These are phyloP conservation scores for Tubosaeta brunneosetosa DNA, from an alignment of 768 basidiomycete species.

Conservation along the genomic window DNA sequence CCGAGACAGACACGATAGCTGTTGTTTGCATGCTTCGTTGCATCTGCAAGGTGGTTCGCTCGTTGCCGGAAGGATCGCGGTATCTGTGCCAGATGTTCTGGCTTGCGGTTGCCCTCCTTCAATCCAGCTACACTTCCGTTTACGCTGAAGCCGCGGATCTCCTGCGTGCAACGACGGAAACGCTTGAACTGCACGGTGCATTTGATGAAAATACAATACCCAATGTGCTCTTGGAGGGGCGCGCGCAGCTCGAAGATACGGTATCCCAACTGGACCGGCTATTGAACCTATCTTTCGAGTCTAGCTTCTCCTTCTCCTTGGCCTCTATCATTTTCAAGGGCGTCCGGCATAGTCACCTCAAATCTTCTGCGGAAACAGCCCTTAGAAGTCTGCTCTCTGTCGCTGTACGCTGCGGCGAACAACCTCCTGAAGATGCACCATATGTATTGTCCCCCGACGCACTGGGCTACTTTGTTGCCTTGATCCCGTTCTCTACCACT, in stretches of 20 bases:
- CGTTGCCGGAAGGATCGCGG: slow-evolving; percentile 60
- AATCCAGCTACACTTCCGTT: slow-evolving; percentile 68
- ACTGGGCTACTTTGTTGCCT: slow-evolving; percentile 74
- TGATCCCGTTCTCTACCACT: slow-evolving; percentile 65
- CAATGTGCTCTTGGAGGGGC: slow-evolving; percentile 56
- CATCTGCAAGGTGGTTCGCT: slow-evolving; percentile 72
- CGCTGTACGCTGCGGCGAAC: slow-evolving; percentile 44
- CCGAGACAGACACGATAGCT: slow-evolving; percentile 62
- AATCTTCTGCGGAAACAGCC: slow-evolving; percentile 54
- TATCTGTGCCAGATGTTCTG: slow-evolving; percentile 79
- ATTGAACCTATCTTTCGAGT: slow-evolving; percentile 71
- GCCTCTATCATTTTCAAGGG: slow-evolving; percentile 86
- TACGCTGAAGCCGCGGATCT: slow-evolving; percentile 67
- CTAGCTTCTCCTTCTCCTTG: slow-evolving; percentile 76
- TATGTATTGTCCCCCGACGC: slow-evolving; percentile 53
- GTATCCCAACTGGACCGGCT: slow-evolving; percentile 68
- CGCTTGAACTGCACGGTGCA: slow-evolving; percentile 54
- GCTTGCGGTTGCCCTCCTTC: slow-evolving; percentile 80
- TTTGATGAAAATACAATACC: slow-evolving; percentile 54
- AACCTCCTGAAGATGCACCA: slow-evolving; percentile 36
- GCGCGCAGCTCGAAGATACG: slow-evolving; percentile 61
- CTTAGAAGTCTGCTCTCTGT: slow-evolving; percentile 61
- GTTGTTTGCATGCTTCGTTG: slow-evolving; percentile 88
- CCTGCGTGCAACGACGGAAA: slow-evolving; percentile 59
- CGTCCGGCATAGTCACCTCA: slow-evolving; percentile 62